Evolutionary conservation across 2,329 filamentous ascomycete genomes (phyloP).

Genomic region (Fusarium poae): DNA sequence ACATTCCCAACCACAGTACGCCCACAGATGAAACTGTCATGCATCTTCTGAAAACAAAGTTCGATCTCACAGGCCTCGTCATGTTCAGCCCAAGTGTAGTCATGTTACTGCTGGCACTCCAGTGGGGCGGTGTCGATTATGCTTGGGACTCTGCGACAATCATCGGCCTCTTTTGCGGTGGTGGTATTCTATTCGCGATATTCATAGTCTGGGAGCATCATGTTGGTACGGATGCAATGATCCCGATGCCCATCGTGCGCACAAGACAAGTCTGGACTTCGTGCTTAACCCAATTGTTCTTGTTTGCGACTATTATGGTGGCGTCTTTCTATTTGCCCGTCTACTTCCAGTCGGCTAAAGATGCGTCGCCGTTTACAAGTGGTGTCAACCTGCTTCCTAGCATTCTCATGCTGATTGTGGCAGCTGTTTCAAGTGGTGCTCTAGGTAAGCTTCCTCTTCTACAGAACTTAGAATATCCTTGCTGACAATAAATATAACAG

Average conservation of each 20-base stretch:
- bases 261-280: conserved; percentile 60
- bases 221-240: conserved; percentile 63
- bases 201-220: conserved; percentile 62
- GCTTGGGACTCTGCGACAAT: conserved; percentile 60
- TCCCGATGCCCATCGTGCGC: conserved; percentile 60
- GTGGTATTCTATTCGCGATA: conserved; percentile 53
- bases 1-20: conserved; percentile 53
- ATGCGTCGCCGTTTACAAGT: conserved; percentile 46
- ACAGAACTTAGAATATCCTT: too few species aligned
- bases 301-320: conserved; percentile 60
- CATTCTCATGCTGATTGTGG: conserved; percentile 45
- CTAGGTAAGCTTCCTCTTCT: conserved; percentile 27
- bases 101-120: conserved; percentile 64
- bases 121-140: conserved; percentile 64
- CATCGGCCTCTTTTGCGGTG: conserved; percentile 62
- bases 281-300: conserved; percentile 57
- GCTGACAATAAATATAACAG: conserved; percentile 25
- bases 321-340: conserved; percentile 63
- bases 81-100: conserved; percentile 62
- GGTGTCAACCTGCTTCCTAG: conserved; percentile 50
- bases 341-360: conserved; percentile 65
- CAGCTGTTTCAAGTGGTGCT: conserved; percentile 43
- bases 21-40: conserved; percentile 24
- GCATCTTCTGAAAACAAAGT: conserved; percentile 46
- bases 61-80: conserved; percentile 61